Conservation (phyloP, 192 early-diverging fungal species). For the Diversispora epigaea region DNA sequence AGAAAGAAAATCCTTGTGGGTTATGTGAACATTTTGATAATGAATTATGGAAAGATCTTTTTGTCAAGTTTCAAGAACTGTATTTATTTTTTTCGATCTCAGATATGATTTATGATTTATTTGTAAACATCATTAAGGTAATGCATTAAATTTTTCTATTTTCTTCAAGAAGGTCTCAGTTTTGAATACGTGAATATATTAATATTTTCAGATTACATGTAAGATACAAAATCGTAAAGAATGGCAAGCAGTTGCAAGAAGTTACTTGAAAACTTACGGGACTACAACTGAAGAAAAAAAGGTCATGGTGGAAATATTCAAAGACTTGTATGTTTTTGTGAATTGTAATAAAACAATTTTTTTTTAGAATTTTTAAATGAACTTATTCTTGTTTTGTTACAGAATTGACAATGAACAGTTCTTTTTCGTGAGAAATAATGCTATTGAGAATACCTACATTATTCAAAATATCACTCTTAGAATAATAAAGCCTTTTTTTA, state of each 20-base stretch:
- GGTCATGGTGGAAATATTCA: conserved; percentile 23
- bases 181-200: background rate
- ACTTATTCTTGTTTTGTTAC: conserved; percentile 23
- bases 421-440: conserved; percentile 7
- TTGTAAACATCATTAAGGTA: conserved; percentile 16
- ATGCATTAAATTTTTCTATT: background rate
- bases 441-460: conserved; percentile 3
- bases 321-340: too few species aligned
- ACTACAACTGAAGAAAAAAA: conserved; percentile 15
- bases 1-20: conserved; percentile 1
- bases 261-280: conserved; percentile 13
- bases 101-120: conserved; percentile 2
- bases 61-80: conserved; percentile 19
- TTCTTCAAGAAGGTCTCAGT: conserved; percentile 8
- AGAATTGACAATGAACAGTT: conserved; percentile 18
- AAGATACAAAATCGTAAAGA: conserved; percentile 15
- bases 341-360: background rate
- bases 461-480: conserved; percentile 10
- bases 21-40: conserved; percentile 22
- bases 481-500: conserved; percentile 18
- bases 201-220: conserved; percentile 21
- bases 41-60: conserved; percentile 21
- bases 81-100: conserved; percentile 19
- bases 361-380: conserved; percentile 2
- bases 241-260: conserved; percentile 15